Evolutionary conservation across 768 basidiomycete genomes (phyloP), one percentile per base, ranked within the genome.

Genomic region (Mycena olivaceomarginata): DNA sequence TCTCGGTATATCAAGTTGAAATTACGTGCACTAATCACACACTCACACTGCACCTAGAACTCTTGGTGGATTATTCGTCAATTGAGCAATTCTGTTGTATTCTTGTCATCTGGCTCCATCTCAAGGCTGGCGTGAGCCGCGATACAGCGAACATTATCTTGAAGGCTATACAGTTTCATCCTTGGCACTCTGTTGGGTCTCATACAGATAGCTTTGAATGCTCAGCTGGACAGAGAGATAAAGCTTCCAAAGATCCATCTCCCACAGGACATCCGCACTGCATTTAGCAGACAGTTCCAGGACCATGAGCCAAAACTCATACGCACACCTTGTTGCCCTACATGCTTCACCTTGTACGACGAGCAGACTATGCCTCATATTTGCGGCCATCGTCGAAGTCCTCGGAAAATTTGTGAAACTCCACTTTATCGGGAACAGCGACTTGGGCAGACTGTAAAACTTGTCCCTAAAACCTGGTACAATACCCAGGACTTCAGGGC

Each of bases 131-230:
- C 6, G 12, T 68, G 4, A 68, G 73, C 46, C 48, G 57, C 4
- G 41, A 59, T 10, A 74, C 65, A 48, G 22, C 22, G 16, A 74
- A 63, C 20, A 67, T 31, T 59, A 45, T 74, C n/a, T 18, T 73
- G 37, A 66, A 73, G 63, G 72, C 72, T 20, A 41, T 56, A 18
- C 64, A 59, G 25, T n/a, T 67, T 73, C 45, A 73, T 73, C n/a
- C 20, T 73, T 31, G n/a, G 20, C 40, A 45, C 64, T 25, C 48
- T 45, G 18, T 25, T 73, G 39, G 45, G 43, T 53, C 51, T 67
- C n/a, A 20, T 51, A 37, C 31, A 53, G 48, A 22, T 25, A 12
- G 48, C 56, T 46, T 25, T 70, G 22, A n/a, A 7, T 46, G 66
- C 51, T 37, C 46, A 67, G 60, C 51, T 68, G 18, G 56, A n/a